Base-by-base conservation (phyloP, 306 rosid species). In the Nissolia schottii region DNA sequence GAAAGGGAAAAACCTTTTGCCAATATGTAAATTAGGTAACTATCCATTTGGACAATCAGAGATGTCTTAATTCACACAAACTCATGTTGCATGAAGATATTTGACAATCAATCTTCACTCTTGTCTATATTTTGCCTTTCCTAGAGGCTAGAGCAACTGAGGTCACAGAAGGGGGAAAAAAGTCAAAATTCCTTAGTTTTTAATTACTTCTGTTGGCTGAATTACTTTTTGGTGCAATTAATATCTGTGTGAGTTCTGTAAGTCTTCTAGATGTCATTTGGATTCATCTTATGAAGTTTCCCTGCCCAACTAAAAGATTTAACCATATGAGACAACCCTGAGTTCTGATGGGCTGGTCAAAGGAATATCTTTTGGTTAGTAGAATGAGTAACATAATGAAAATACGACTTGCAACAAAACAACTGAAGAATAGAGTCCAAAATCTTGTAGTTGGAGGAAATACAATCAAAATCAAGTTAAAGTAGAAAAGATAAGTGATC, bases 1-100 rank as follows among this genome's bases (percentile, higher is more conserved):
- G 79, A 85, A 84, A 83, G 97, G 97, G 49, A 92, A 87, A 77
- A 86, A 22, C 58, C 82, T 94, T 41, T 82, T 94, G 83, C 96
- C 98, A 58, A 89, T 94, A 62, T 89, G 92, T 84, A 94, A 86
- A 94, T 76, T 94, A 94, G 89, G 98, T 91, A 79, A 84, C 34
- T 41, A 40, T 79, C 74, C 68, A 41, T 22, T 53, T 58, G 54
- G 62, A 60, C 53, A 22, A 25, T 38, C 63, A 41, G 41, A 70
- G 41, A 70, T 53, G 43, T 71, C 49, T 71, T 57, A 28, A 20
- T 59, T 12, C 31, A 25, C 62, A 37, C 22, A 23, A 18, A 7
- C 55, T 5, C 38, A 28, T 16, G 7, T 63, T 58, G 68, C 41
- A 27, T 23, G 80, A 45, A 41, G 57, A 28, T 14, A 53, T 41